Conservation (phyloP, 768 basidiomycete species). For the Psilocybe sp. region DNA sequence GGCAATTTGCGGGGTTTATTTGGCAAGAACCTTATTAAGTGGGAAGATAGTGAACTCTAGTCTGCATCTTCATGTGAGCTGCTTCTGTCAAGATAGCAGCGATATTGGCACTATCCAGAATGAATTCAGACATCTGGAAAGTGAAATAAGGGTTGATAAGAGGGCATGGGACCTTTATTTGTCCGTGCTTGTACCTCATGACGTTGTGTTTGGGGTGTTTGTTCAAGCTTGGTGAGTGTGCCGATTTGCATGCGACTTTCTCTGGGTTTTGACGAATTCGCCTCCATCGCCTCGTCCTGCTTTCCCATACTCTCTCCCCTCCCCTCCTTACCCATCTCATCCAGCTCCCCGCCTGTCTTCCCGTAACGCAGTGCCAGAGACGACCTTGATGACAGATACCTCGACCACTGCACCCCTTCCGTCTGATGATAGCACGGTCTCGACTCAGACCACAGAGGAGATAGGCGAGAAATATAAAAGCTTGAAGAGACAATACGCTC, state of each 20-base stretch:
- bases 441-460: conserved; percentile 30
- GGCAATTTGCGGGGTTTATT: conserved; percentile 11
- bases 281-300: conserved; percentile 24
- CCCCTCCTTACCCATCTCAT: conserved; percentile 7
- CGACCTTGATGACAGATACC: conserved; percentile 39
- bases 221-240: conserved; percentile 27
- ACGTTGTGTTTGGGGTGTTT: conserved; percentile 39
- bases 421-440: too few relatives aligned
- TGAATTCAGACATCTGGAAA: too few relatives aligned
- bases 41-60: background rate
- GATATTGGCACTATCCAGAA: too few relatives aligned
- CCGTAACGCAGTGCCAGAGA: conserved; percentile 17
- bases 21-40: conserved; percentile 14
- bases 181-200: conserved; percentile 37
- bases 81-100: too few relatives aligned
- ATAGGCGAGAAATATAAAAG: conserved; percentile 59
- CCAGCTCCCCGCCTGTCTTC: conserved; percentile 18
- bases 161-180: conserved; percentile 17
- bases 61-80: too few relatives aligned
- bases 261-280: conserved; percentile 28
- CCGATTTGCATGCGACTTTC: conserved; percentile 13
- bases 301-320: conserved; percentile 27
- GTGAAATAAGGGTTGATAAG: background rate
- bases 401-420: too few relatives aligned
- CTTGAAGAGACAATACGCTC: conserved; percentile 63